Percentiles rank a stretch among this genome's conserved stretches.
Evolutionary conservation across 306 rosid species (phyloP).

Genomic region (Herpetospermum pedunculosum): DNA sequence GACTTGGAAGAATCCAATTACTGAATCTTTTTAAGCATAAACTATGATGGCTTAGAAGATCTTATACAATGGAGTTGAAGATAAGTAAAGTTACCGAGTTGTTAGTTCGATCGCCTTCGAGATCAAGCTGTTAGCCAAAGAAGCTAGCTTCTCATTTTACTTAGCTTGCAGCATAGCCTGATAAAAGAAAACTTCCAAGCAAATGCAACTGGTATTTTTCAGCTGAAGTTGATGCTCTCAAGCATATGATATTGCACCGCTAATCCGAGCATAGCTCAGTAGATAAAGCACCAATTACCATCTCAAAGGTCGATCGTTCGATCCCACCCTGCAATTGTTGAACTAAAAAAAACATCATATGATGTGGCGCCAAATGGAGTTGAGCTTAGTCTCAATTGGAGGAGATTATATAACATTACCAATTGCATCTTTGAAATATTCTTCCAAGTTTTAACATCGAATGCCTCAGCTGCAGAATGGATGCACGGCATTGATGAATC

Average conservation of each 20-base stretch:
- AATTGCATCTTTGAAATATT: background rate
- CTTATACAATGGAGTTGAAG: background rate
- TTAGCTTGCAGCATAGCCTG: background rate
- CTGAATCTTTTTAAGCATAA: background rate
- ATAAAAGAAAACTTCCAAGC: background rate
- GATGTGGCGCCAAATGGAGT: background rate
- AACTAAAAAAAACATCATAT: no score
- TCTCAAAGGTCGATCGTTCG: no score
- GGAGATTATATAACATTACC: background rate
- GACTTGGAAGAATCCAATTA: background rate
- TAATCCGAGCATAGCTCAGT: no score
- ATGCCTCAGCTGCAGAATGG: slow-evolving; percentile 2
- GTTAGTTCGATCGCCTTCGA: background rate
- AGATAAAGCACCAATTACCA: no score
- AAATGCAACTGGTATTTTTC: background rate
- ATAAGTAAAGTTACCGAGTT: background rate
- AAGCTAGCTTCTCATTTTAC: background rate
- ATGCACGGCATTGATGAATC: background rate
- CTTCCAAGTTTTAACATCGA: background rate
- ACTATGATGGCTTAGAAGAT: background rate
- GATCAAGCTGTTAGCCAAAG: background rate
- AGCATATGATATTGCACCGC: no score
- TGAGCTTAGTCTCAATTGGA: background rate
- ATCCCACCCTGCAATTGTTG: no score
- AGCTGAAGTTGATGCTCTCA: background rate